Conservation (phyloP, 768 basidiomycete species). For the Pleurotus ostreatus region DNA sequence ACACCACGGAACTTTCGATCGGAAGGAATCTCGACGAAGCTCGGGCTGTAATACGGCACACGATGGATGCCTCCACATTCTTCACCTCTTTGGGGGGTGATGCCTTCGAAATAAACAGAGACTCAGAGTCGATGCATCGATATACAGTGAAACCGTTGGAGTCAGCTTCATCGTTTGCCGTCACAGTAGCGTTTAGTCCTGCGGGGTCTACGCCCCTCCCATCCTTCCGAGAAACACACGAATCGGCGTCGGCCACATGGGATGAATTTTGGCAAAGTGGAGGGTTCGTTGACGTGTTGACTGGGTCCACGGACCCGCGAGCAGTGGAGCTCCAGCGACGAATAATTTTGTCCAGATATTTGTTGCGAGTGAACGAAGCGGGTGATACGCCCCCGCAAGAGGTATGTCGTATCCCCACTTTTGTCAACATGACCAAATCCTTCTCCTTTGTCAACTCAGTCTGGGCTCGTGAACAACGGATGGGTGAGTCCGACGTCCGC, state of each 20-base stretch:
- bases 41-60: constrained; percentile 38
- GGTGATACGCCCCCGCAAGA: constrained; percentile 55
- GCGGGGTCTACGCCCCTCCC: constrained; percentile 15
- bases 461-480: constrained; percentile 51
- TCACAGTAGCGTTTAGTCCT: constrained; percentile 32
- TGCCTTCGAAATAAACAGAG: constrained; percentile 33
- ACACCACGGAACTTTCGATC: constrained; percentile 37
- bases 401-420: constrained; percentile 24
- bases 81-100: constrained; percentile 40
- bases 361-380: constrained; percentile 57
- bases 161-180: constrained; percentile 23
- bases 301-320: constrained; percentile 43
- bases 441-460: constrained; percentile 24
- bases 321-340: constrained; percentile 54
- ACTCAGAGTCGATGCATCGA: constrained; percentile 39
- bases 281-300: constrained; percentile 51
- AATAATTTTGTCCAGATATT: constrained; percentile 51
- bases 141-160: constrained; percentile 38
- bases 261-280: constrained; percentile 40
- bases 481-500: constrained; percentile 36
- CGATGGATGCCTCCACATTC: constrained; percentile 34
- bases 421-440: not conserved
- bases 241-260: constrained; percentile 39
- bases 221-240: constrained; percentile 18
- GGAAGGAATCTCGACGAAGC: constrained; percentile 10